These are phyloP conservation scores for Exophiala sp. DNA, from an alignment of 2,329 filamentous ascomycete species.

Conservation along the genomic window DNA sequence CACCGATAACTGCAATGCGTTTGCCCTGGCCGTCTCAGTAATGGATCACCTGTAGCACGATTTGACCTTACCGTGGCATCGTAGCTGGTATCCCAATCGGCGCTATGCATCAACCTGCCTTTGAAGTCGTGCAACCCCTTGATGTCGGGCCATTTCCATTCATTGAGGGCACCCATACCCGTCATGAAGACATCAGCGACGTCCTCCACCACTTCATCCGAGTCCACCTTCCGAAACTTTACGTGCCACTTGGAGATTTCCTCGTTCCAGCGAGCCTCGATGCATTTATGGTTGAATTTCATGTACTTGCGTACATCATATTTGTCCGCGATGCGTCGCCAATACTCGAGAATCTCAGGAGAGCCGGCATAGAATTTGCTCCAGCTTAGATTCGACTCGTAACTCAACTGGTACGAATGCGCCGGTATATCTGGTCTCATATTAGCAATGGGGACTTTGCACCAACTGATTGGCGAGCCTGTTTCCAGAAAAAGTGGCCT, in stretches of 20 bases:
- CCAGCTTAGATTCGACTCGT: slow-evolving; percentile 21
- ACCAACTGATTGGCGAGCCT: neutral
- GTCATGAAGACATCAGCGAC: slow-evolving; percentile 54
- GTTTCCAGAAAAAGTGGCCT: too few species aligned
- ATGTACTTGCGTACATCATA: slow-evolving; percentile 31
- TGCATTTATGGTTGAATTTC: slow-evolving; percentile 28
- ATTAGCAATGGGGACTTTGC: neutral
- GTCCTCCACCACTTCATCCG: slow-evolving; percentile 27
- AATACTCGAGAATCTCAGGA: slow-evolving; percentile 28
- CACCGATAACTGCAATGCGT: slow-evolving; percentile 29
- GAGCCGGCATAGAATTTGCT: slow-evolving; percentile 27
- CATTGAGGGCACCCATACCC: slow-evolving; percentile 57
- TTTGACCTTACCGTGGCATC: slow-evolving; percentile 17
- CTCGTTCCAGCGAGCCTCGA: slow-evolving; percentile 27
- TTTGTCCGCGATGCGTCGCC: slow-evolving; percentile 20
- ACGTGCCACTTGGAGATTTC: slow-evolving; percentile 27
- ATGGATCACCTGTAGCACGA: neutral
- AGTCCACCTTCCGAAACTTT: slow-evolving; percentile 19
- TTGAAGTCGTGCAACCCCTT: slow-evolving; percentile 31
- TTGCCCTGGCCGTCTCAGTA: slow-evolving; percentile 19
- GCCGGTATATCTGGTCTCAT: slow-evolving; percentile 18
- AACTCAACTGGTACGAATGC: slow-evolving; percentile 24
- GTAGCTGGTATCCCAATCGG: slow-evolving; percentile 31
- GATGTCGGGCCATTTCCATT: slow-evolving; percentile 43
- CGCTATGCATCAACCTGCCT: slow-evolving; percentile 32